Percentiles rank a stretch among this genome's conserved stretches.
These are phyloP conservation scores for Aphanomyces invadans DNA, from an alignment of 352 stramenopile genomes.

Conservation along the genomic window DNA sequence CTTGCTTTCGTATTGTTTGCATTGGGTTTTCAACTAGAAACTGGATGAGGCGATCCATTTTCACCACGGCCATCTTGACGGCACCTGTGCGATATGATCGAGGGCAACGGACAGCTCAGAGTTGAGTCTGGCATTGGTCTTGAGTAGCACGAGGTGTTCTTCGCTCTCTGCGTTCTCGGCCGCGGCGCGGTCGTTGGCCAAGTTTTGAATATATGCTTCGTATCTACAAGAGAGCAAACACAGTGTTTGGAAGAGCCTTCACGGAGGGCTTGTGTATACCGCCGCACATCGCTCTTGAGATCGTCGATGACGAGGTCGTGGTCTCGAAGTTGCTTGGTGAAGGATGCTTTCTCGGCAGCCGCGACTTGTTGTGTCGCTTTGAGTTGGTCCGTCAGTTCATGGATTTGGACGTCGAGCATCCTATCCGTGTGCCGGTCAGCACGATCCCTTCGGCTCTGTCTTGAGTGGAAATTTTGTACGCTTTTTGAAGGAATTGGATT, in stretches of 20 bases:
- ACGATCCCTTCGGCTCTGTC: too few relatives aligned
- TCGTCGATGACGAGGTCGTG: slow-evolving; percentile 19
- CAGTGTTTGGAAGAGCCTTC: too few relatives aligned
- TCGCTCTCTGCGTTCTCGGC: background rate
- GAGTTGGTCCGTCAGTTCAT: slow-evolving; percentile 1
- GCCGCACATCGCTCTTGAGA: slow-evolving; percentile 3
- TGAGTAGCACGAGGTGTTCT: background rate
- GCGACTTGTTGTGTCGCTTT: background rate
- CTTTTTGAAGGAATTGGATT: slow-evolving; percentile 12
- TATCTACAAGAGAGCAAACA: background rate
- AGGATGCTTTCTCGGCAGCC: background rate
- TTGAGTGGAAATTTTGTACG: background rate
- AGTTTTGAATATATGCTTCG: slow-evolving; percentile 14
- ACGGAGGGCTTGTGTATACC: slow-evolving; percentile 1
- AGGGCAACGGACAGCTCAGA: background rate
- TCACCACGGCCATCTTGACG: background rate
- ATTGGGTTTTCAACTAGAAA: slow-evolving; percentile 13
- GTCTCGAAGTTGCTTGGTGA: background rate
- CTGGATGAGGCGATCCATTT: background rate
- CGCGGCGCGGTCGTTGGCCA: background rate
- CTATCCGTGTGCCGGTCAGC: too few relatives aligned
- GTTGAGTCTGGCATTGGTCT: background rate
- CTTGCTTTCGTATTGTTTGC: slow-evolving; percentile 11
- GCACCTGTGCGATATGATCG: background rate
- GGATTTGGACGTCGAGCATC: background rate